Evolutionary conservation across 2,329 filamentous ascomycete species (phyloP).

Genomic region (Verticillium longisporum): DNA sequence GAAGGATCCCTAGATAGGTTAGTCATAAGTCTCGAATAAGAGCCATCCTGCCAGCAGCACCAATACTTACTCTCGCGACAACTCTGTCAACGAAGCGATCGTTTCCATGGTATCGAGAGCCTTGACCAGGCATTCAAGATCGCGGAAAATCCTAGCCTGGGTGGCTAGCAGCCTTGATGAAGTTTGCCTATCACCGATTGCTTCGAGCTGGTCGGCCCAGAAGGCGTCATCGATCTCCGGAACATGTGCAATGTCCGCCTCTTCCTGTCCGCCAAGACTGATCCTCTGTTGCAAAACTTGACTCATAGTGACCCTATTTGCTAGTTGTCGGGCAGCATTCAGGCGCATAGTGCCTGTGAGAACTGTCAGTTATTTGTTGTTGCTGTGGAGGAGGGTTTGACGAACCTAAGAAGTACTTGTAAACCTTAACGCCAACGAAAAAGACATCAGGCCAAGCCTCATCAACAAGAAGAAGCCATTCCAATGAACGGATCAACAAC

Average conservation of each 20-base stretch:
- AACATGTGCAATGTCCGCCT: slow-evolving; percentile 22
- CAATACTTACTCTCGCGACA: slow-evolving; percentile 42
- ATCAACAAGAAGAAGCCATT: slow-evolving; percentile 76
- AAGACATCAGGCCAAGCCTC: slow-evolving; percentile 68
- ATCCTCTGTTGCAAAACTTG: slow-evolving; percentile 37
- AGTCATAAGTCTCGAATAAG: slow-evolving; percentile 10
- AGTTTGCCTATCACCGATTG: slow-evolving; percentile 25
- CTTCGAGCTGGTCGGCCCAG: slow-evolving; percentile 29
- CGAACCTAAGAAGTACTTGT: slow-evolving; percentile 80
- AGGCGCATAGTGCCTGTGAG: slow-evolving; percentile 40
- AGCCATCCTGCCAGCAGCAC: not conserved
- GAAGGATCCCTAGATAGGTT: slow-evolving; percentile 22
- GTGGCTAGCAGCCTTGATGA: slow-evolving; percentile 36
- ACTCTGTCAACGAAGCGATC: slow-evolving; percentile 48
- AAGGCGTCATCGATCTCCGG: slow-evolving; percentile 28
- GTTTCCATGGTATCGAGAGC: slow-evolving; percentile 63
- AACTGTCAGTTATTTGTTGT: slow-evolving; percentile 16
- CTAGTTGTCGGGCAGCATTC: slow-evolving; percentile 46
- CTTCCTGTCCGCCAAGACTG: slow-evolving; percentile 27
- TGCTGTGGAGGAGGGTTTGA: slow-evolving; percentile 18
- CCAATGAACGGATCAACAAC: slow-evolving; percentile 67
- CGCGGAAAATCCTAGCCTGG: slow-evolving; percentile 57
- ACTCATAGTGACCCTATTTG: slow-evolving; percentile 42
- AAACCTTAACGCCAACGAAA: slow-evolving; percentile 60
- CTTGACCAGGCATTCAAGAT: slow-evolving; percentile 61